Base-by-base conservation (phyloP, 2,329 filamentous ascomycete species). In the Fusarium brachygibbosum region DNA sequence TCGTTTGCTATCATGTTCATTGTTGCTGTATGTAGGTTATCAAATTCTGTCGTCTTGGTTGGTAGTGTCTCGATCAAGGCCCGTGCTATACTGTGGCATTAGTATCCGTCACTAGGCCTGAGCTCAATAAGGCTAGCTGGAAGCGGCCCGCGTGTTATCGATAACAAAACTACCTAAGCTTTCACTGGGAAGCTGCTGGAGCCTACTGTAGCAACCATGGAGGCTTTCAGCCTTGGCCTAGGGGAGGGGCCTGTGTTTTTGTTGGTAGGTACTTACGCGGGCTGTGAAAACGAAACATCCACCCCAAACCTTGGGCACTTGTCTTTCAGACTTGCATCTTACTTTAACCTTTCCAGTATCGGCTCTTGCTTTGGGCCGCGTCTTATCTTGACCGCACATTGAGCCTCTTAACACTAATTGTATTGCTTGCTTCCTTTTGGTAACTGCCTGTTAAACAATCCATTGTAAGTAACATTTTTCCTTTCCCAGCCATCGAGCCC, bases 401-500 rank as follows among this genome's bases (percentile, higher is more conserved):
- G 11, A 17, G 23, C 45, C n/a, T 25, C 48, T 50, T 28, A 19
- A 29, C 25, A 13, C 13, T 29, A 8, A 21, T n/a, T 19, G 17
- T 12, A 17, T 55, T 35, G 23, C 23, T 25, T n/a, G n/a, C n/a
- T n/a, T n/a, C n/a, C n/a, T n/a, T n/a, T n/a, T n/a, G n/a, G n/a
- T n/a, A n/a, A n/a, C n/a, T n/a, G n/a, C n/a, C n/a, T n/a, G n/a
- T n/a, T n/a, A n/a, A n/a, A n/a, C n/a, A n/a, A n/a, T n/a, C n/a
- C n/a, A n/a, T n/a, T n/a, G n/a, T n/a, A n/a, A 25, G 23, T 25
- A 25, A 25, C 23, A 25, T 25, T 29, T 32, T 49, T 46, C 51
- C 32, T 44, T 46, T 56, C 35, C 45, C 76, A 77, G 75, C 74
- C 79, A 77, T 75, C 31, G n/a, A 77, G 81, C 79, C 79, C 80